Evolutionary conservation across 1,139 yeast genomes (phyloP).

Genomic region (Fermentozyma sake): DNA sequence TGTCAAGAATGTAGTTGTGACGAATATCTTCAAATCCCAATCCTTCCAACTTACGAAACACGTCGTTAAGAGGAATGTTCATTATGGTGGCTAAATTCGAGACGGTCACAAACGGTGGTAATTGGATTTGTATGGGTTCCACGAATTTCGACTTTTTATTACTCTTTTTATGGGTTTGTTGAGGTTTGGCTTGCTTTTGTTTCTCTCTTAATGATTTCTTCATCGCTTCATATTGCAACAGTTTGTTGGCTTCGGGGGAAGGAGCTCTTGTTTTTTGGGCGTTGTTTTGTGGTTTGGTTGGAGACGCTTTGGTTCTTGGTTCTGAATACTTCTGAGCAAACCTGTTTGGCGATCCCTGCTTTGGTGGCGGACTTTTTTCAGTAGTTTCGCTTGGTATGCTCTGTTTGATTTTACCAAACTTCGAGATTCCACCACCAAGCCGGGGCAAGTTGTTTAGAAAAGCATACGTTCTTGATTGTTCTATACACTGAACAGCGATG

Average conservation of each 20-base stretch:
- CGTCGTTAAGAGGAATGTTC: conserved; percentile 55
- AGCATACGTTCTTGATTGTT: no score
- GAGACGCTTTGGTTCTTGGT: background rate
- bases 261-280: conserved; percentile 5
- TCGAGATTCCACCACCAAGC: conserved; percentile 22
- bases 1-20: conserved; percentile 77
- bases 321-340: conserved; percentile 23
- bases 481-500: no score
- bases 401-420: conserved; percentile 11
- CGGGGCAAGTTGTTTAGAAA: conserved; percentile 21
- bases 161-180: background rate
- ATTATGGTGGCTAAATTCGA: conserved; percentile 72
- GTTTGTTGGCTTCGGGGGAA: conserved; percentile 10
- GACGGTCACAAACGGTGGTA: conserved; percentile 73
- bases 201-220: conserved; percentile 12
- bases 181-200: conserved; percentile 7
- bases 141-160: conserved; percentile 13
- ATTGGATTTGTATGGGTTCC: conserved; percentile 36
- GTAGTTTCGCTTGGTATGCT: conserved; percentile 4
- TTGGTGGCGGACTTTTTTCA: background rate
- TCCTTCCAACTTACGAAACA: conserved; percentile 54
- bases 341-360: conserved; percentile 13
- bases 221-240: conserved; percentile 14
- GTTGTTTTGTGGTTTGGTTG: conserved; percentile 1
- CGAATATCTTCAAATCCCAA: conserved; percentile 76